Evolutionary conservation across 2,329 filamentous ascomycete species (phyloP), one percentile per base, ranked within the genome.

Genomic region (Aspergillus neotritici): DNA sequence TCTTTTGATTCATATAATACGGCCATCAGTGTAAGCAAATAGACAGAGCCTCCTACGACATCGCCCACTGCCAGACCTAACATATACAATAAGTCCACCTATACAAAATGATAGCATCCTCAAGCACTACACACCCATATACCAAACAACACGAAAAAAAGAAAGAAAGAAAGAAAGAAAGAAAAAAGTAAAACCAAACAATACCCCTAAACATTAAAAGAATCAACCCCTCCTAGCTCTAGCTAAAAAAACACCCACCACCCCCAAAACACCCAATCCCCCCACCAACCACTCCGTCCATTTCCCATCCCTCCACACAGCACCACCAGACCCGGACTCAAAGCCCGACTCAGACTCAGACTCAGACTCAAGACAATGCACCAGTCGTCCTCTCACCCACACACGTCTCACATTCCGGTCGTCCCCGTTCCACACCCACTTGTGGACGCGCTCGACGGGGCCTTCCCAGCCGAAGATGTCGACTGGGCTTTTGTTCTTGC

Each of bases 351-450:
- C n/a, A 10, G 10, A 11, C 13, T 41, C 29, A 10, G 14, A 33
- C 30, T 28, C 33, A 8, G 16, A 37, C 9, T 33, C 17, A 34
- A 40, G 9, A 5, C 37, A 36, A 49, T 95, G 88, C 37, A 96
- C 93, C 64, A 94, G 66, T 50, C 81, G 71, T 3, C 93, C 93
- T 61, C 77, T 82, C 2, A 97, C 89, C 91, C 91, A 98, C 4
- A 98, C 93, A 54, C 77, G 82, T 56, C 76, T 77, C 3, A 89
- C 91, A 65, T 97, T 97, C 54, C 91, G 75, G 68, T 97, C 93
- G 71, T 97, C 90, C 0, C 93, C 93, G 52, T 80, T 86, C 68
- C 86, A 98, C 48, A 97, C 73, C 93, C 93, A 98, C 73, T 98
- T 98, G 40, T 87, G 86, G 9, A 97, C 70, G 58, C 74, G 80